Percentiles rank a stretch among this genome's conserved stretches.
These are phyloP conservation scores for Cicer yamashitae DNA, from an alignment of 306 rosid species.

Conservation along the genomic window DNA sequence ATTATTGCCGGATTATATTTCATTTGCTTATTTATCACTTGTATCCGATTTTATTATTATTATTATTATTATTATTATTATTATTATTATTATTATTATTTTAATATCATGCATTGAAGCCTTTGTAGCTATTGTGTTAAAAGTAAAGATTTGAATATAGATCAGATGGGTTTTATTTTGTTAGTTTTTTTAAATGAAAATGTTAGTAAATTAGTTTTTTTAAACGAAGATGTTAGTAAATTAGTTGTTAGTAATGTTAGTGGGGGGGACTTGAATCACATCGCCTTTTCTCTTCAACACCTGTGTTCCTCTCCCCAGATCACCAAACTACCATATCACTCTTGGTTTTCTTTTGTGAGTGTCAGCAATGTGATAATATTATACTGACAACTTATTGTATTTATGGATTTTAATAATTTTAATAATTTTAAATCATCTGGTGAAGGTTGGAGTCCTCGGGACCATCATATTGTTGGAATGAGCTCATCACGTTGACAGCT, in stretches of 20 bases:
- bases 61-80: neutral
- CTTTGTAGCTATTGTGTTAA: conserved; percentile 18
- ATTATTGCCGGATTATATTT: conserved; percentile 3
- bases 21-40: conserved; percentile 17
- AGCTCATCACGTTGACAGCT: conserved; percentile 80
- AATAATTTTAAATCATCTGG: conserved; percentile 38
- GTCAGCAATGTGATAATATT: conserved; percentile 6
- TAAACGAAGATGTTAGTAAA: neutral
- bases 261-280: neutral
- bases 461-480: conserved; percentile 83
- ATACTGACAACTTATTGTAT: conserved; percentile 5
- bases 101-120: neutral
- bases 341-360: conserved; percentile 1
- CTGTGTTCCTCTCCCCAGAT: neutral
- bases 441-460: conserved; percentile 86
- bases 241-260: neutral
- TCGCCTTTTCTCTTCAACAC: neutral
- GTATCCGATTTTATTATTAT: neutral
- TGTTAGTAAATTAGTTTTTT: neutral
- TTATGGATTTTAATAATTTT: conserved; percentile 36
- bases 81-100: neutral
- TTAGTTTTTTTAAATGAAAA: neutral
- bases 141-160: neutral
- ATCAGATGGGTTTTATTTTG: neutral
- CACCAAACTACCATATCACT: neutral